Conservation (phyloP, 2,329 filamentous ascomycete genomes). For the Cadophora gregata region DNA sequence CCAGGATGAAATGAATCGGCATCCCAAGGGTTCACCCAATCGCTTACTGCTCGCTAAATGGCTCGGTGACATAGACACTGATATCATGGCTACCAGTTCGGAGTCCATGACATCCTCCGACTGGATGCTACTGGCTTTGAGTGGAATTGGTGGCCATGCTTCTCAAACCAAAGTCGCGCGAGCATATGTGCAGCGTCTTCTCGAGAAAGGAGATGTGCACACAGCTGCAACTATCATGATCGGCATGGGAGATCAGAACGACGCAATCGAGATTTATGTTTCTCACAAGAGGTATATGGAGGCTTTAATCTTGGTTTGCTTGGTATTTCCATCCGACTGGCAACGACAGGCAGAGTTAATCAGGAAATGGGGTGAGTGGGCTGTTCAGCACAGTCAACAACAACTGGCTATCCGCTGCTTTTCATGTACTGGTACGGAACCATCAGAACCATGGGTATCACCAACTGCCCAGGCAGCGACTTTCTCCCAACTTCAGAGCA, state of each 20-base stretch:
- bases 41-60: conserved; percentile 88
- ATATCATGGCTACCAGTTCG: conserved; percentile 79
- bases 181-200: conserved; percentile 85
- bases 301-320: conserved; percentile 84
- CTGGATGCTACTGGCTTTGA: conserved; percentile 95
- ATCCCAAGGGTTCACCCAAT: conserved; percentile 74
- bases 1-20: conserved; percentile 80
- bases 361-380: conserved; percentile 93
- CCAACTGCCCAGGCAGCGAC: conserved; percentile 73
- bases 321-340: conserved; percentile 87
- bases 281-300: conserved; percentile 93
- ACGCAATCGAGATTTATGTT: conserved; percentile 95
- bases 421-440: conserved; percentile 86
- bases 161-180: conserved; percentile 91
- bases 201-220: conserved; percentile 90
- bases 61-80: conserved; percentile 84
- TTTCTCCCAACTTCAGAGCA: conserved; percentile 62
- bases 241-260: conserved; percentile 88
- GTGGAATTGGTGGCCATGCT: conserved; percentile 77
- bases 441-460: conserved; percentile 85
- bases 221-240: conserved; percentile 92
- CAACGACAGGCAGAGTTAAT: conserved; percentile 86
- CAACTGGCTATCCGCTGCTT: conserved; percentile 92
- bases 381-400: conserved; percentile 84
- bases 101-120: conserved; percentile 92